Evolutionary conservation across 768 basidiomycete species (phyloP).

Genomic region (Termitomyces sp.): DNA sequence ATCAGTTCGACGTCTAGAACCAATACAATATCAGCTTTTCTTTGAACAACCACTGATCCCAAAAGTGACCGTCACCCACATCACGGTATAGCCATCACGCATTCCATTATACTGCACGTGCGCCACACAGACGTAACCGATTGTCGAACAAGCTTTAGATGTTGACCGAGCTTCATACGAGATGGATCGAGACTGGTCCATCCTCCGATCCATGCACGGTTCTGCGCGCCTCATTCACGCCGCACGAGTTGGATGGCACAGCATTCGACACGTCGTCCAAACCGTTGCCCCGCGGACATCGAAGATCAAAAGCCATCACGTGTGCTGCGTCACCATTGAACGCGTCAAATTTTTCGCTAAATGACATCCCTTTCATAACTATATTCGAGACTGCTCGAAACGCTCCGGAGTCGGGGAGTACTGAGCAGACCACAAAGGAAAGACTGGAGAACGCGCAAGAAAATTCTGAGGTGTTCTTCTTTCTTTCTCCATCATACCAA

Average conservation of each 20-base stretch:
- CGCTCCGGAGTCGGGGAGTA: constrained; percentile 4
- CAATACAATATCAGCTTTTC: background rate
- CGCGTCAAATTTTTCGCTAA: constrained; percentile 8
- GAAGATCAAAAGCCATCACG: constrained; percentile 10
- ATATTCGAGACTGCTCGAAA: background rate
- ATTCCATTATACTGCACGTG: background rate
- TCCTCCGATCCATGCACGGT: background rate
- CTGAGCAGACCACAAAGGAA: constrained; percentile 3
- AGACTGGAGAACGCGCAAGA: constrained; percentile 11
- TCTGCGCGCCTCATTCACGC: background rate
- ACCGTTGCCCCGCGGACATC: background rate
- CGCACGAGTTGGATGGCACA: background rate
- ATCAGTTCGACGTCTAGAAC: background rate
- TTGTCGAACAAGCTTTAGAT: constrained; percentile 1
- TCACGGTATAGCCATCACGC: background rate
- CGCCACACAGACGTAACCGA: constrained; percentile 7
- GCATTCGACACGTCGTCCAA: background rate
- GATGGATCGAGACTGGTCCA: background rate
- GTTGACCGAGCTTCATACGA: background rate
- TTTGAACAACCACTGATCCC: background rate
- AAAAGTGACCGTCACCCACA: background rate
- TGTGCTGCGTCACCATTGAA: constrained; percentile 4
- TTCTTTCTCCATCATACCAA: background rate
- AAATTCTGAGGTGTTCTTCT: background rate
- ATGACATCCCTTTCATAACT: constrained; percentile 3